Evolutionary conservation across 139 green algal species (phyloP).

Genomic region (Coelastrella sp.): DNA sequence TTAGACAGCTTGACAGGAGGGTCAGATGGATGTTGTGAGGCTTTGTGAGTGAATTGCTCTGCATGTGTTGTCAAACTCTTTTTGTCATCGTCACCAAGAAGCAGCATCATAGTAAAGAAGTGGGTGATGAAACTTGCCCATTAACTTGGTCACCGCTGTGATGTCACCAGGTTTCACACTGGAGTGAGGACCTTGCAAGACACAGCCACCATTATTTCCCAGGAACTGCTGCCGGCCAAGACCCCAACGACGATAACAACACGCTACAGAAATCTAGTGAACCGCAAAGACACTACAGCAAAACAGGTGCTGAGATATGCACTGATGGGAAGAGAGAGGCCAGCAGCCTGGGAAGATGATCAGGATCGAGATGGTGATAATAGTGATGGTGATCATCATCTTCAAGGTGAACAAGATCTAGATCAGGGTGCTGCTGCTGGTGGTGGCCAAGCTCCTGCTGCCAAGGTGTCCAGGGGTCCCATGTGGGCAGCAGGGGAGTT

Average conservation of each 20-base stretch:
- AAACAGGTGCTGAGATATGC: slow-evolving; percentile 4
- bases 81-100: too few relatives aligned
- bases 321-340: background rate
- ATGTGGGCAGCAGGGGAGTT: slow-evolving; percentile 41
- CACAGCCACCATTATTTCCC: background rate
- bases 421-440: too few relatives aligned
- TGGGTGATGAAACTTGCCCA: too few relatives aligned
- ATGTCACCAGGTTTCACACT: slow-evolving; percentile 37
- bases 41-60: background rate
- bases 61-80: too few relatives aligned
- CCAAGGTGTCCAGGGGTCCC: background rate
- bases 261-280: slow-evolving; percentile 12
- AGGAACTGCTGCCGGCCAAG: slow-evolving; percentile 11
- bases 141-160: too few relatives aligned
- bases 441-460: too few relatives aligned
- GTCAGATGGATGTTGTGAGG: slow-evolving; percentile 30
- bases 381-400: too few relatives aligned
- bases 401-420: too few relatives aligned
- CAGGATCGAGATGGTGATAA: too few relatives aligned
- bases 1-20: too few relatives aligned
- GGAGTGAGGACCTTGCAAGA: background rate
- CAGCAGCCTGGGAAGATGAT: slow-evolving; percentile 1
- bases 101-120: too few relatives aligned
- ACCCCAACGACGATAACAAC: background rate
- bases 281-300: background rate